Evolutionary conservation across 192 early-diverging fungal genomes (phyloP).

Genomic region (Entrophospora sp.): DNA sequence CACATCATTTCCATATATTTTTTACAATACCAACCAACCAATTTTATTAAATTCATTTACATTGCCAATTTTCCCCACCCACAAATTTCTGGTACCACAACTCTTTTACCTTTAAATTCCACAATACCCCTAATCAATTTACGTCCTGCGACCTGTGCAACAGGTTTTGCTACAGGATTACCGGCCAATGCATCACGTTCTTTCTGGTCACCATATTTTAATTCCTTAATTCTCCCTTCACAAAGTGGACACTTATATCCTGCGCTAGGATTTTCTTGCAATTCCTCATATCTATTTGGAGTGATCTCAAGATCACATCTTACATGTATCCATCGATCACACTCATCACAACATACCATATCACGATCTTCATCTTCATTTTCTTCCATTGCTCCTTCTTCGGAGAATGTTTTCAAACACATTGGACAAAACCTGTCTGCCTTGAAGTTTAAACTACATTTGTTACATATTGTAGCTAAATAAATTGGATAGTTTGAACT

Average conservation of each 20-base stretch:
- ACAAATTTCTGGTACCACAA: slow-evolving; percentile 46
- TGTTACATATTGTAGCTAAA: slow-evolving; percentile 47
- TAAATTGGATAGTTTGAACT: slow-evolving; percentile 37
- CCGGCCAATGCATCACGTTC: background rate
- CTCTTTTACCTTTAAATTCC: slow-evolving; percentile 33
- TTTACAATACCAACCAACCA: background rate
- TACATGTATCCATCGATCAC: slow-evolving; percentile 53
- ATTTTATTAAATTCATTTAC: background rate
- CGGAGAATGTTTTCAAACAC: slow-evolving; percentile 43
- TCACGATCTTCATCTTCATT: slow-evolving; percentile 45
- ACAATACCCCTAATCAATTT: slow-evolving; percentile 34
- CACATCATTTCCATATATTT: background rate
- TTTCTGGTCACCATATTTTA: background rate
- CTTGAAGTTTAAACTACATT: slow-evolving; percentile 40
- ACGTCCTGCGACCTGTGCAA: slow-evolving; percentile 21
- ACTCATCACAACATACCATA: slow-evolving; percentile 56
- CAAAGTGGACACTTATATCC: slow-evolving; percentile 52
- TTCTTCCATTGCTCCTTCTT: slow-evolving; percentile 34
- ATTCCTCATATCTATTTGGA: slow-evolving; percentile 41
- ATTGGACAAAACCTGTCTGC: slow-evolving; percentile 51
- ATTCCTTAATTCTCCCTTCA: slow-evolving; percentile 22
- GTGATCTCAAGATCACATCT: slow-evolving; percentile 45
- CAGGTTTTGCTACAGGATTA: slow-evolving; percentile 19
- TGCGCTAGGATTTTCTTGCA: slow-evolving; percentile 41
- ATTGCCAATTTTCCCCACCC: slow-evolving; percentile 9